Base-by-base conservation (phyloP, 176 grass and related monocot species). In the Oryza rufipogon region DNA sequence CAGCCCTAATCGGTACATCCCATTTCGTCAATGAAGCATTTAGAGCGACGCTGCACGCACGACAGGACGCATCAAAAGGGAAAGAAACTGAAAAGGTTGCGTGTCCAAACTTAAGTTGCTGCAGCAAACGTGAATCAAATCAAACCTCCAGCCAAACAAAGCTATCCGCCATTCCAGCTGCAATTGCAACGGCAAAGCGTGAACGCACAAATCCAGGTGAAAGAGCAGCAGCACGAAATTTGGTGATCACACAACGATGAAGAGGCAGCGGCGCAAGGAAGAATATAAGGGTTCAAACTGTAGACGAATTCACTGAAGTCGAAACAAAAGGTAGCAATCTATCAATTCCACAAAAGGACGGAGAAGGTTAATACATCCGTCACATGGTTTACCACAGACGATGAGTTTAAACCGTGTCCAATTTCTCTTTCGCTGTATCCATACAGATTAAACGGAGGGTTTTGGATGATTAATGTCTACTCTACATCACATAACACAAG, bases 381-480 rank as follows among this genome's bases (percentile, higher is more conserved):
- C 65, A 9, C 26, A 81, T 54, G 32, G 33, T 38, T 9, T 34
- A 42, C 61, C 17, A 52, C n/a, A 12, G 20, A 39, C 9, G 8
- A 85, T 51, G 39, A 85, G 65, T 80, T 63, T 70, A 76, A 76
- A 68, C 64, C 44, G 76, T 33, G n/a, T 22, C 45, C 64, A 51
- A 61, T 70, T 80, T 70, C 65, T 58, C 42, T 71, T 86, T 73
- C 30, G 58, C 32, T 83, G 69, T 52, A 83, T 68, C 38, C 70
- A 90, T 15, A 69, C 84, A 87, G 46, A 74, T 38, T 65, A 89
- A 67, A 86, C 44, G n/a, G 22, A n/a, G 38, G 39, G 22, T 79
- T 80, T 73, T 20, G 65, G 54, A 0, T 48, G 30, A 76, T 84
- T 76, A 91, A 84, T 87, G 85, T 22, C 89, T 91, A 87, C 46